phyloP scores from a whole-genome alignment of 768 basidiomycete genomes.

The Lactarius tabidus region DNA sequence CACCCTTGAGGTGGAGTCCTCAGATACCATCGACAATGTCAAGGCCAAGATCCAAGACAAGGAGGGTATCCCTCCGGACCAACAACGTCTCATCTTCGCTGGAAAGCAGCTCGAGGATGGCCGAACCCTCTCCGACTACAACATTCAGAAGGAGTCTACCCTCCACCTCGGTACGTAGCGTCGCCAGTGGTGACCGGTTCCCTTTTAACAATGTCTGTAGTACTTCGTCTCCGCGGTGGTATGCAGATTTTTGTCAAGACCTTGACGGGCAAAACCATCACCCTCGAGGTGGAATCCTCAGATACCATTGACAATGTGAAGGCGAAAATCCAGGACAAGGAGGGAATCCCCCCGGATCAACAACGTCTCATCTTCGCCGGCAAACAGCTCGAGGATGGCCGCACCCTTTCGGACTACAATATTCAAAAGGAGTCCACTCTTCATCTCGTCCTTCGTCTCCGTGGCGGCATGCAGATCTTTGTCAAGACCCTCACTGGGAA shows the following conservation, averaged over 20 bases:
- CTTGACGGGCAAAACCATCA: slow-evolving; percentile 52
- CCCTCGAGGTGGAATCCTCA: slow-evolving; percentile 46
- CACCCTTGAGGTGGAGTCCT: slow-evolving; percentile 37
- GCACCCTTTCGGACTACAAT: slow-evolving; percentile 33
- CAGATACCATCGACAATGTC: slow-evolving; percentile 36
- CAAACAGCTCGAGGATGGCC: slow-evolving; percentile 34
- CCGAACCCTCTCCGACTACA: slow-evolving; percentile 39
- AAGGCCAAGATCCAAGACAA: slow-evolving; percentile 38
- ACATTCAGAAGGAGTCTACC: slow-evolving; percentile 34
- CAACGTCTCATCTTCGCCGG: slow-evolving; percentile 34
- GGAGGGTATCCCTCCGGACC: slow-evolving; percentile 36
- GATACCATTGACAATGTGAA: slow-evolving; percentile 34
- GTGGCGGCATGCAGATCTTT: slow-evolving; percentile 25
- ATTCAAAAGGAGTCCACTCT: slow-evolving; percentile 34
- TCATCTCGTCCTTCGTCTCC: slow-evolving; percentile 28
- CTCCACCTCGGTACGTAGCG: slow-evolving; percentile 31
- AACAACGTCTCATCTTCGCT: slow-evolving; percentile 36
- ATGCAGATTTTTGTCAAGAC: slow-evolving; percentile 51
- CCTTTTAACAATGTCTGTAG: slow-evolving; percentile 24
- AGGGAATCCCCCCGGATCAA: slow-evolving; percentile 33
- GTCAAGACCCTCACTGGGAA: slow-evolving; percentile 25
- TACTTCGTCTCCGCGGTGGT: slow-evolving; percentile 39
- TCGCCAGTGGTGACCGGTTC: slow-evolving; percentile 1
- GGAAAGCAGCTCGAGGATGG: slow-evolving; percentile 57
- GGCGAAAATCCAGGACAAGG: slow-evolving; percentile 35